Conservation (phyloP, 164 flowering plant species). For the Annona squamosa region DNA sequence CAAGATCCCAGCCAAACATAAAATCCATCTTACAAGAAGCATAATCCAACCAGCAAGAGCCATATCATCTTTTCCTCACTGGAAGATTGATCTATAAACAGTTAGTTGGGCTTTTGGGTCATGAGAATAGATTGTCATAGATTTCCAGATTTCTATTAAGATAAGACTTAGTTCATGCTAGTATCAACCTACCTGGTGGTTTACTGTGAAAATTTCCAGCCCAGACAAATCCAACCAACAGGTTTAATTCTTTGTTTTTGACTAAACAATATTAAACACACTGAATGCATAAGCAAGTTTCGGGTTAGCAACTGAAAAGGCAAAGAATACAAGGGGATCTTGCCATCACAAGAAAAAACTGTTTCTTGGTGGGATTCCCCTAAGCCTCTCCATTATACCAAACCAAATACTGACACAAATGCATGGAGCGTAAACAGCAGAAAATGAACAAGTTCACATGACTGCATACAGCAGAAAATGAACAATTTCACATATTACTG, state of each 20-base stretch:
- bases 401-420: not conserved
- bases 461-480: slow-evolving; percentile 1
- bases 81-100: no score
- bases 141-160: no score
- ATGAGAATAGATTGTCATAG: no score
- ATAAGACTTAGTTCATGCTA: not conserved
- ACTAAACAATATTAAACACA: not conserved
- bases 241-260: not conserved
- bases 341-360: not conserved
- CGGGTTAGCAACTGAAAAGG: not conserved
- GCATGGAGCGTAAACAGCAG: not conserved
- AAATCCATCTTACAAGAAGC: no score
- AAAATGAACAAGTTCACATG: no score
- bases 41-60: no score
- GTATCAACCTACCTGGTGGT: not conserved
- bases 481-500: no score
- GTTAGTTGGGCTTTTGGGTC: no score
- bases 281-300: not conserved
- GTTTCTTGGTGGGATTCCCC: not conserved
- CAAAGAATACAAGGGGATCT: not conserved
- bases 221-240: not conserved
- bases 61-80: no score
- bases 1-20: no score
- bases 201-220: not conserved
- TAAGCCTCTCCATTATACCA: not conserved